Evolutionary conservation across 768 basidiomycete genomes (phyloP), one percentile per base, ranked within the genome.

Genomic region (Mycena epipterygia): DNA sequence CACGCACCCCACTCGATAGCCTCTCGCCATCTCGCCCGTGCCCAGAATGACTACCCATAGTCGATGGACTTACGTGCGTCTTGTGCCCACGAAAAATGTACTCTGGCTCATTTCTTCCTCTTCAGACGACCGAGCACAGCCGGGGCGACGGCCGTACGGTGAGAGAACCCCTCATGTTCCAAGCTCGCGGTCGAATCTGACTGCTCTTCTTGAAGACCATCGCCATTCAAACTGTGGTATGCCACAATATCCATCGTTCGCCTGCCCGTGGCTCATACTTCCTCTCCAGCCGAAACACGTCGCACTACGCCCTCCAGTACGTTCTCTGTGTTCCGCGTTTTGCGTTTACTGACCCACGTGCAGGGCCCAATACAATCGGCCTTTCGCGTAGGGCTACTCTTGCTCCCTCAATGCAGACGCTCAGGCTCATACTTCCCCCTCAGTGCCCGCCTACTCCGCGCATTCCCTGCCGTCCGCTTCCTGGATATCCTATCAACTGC

Each of bases 361-460:
- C 5, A 46, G 44, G 44, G 25, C 4, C 49, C 44, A 23, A 23
- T 30, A 3, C 27, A 51, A 13, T 51, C 17, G 11, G 25, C 25
- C 7, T 17, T 29, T 6, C 49, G 14, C 11, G 29, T 51, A 46
- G 16, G n/a, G n/a, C n/a, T n/a, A n/a, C n/a, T 13, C 16, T 14
- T 44, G 16, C 42, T 5, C 8, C 29, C 23, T 46, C 44, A 3
- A 46, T n/a, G 5, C n/a, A n/a, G n/a, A n/a, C n/a, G n/a, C 13
- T 46, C 44, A 23, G 44, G n/a, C n/a, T 46, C 5, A 46, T 46
- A 5, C 23, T 5, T 23, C 5, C 44, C 44, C 46, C 2, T 23
- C 41, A 63, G 67, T 63, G 25, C 17, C 67, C 67, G 23, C 53
- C 60, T 39, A 30, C 68, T 16, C 68, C 68, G 29, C 49, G 32